Conservation (phyloP, 495 filamentous ascomycete species). For the Aspergillus campestris region DNA sequence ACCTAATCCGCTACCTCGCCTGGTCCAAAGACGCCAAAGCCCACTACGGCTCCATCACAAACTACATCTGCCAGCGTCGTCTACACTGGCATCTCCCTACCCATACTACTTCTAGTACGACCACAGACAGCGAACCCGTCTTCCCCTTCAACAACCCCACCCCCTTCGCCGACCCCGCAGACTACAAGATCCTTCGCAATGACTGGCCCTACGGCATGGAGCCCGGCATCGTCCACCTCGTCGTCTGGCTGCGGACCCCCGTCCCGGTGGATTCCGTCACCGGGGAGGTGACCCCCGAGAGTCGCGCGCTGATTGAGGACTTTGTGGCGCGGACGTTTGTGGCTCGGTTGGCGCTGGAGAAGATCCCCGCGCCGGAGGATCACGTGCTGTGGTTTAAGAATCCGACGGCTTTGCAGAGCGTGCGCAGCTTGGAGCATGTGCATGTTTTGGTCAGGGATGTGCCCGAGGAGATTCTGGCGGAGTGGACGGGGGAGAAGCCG, state of each 20-base stretch:
- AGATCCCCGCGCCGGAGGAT: constrained; percentile 31
- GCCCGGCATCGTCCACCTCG: constrained; percentile 55
- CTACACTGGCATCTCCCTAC: constrained; percentile 56
- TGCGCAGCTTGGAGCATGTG: constrained; percentile 70
- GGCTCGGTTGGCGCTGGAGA: constrained; percentile 38
- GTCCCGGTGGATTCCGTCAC: constrained; percentile 37
- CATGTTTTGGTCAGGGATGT: constrained; percentile 61
- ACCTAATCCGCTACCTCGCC: constrained; percentile 71
- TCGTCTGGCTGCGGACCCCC: constrained; percentile 52
- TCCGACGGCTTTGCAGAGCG: constrained; percentile 81
- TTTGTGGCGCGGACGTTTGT: constrained; percentile 66
- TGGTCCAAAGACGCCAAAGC: constrained; percentile 65
- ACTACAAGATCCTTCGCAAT: constrained; percentile 72
- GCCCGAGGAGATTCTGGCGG: constrained; percentile 46
- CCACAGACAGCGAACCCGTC: constrained; percentile 16
- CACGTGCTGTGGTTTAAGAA: constrained; percentile 92
- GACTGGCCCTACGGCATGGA: constrained; percentile 87
- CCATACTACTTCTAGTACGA: constrained; percentile 2
- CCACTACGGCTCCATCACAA: constrained; percentile 67
- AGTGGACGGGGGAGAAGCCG: constrained; percentile 47
- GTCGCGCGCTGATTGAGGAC: constrained; percentile 47
- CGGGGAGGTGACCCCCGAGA: constrained; percentile 70
- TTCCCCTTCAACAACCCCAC: constrained; percentile 31
- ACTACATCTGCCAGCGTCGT: constrained; percentile 64
- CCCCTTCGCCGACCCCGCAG: constrained; percentile 61